Conservation (phyloP, 805 yeast species). For the Starmerella davenportii region DNA sequence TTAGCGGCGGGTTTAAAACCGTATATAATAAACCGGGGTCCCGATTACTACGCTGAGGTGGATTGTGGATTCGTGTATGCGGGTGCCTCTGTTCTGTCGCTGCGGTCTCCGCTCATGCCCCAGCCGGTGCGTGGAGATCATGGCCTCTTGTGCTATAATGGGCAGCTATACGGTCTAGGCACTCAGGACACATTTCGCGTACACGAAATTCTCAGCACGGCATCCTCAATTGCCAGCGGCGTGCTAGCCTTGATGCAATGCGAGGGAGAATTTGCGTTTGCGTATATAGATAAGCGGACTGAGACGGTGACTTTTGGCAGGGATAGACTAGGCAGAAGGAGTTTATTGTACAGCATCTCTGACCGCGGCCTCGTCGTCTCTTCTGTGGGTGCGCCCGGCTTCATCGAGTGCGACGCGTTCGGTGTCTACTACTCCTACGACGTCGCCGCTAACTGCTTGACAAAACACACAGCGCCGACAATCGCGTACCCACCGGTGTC, state of each 20-base stretch:
- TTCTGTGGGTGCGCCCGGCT: slow-evolving; percentile 9
- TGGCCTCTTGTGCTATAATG: slow-evolving; percentile 60
- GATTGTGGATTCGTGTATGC: slow-evolving; percentile 1
- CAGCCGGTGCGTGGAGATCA: slow-evolving; percentile 40
- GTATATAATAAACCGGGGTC: slow-evolving; percentile 18
- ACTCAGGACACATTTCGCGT: slow-evolving; percentile 26
- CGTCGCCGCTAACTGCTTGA: background rate
- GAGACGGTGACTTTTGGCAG: slow-evolving; percentile 52
- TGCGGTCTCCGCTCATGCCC: slow-evolving; percentile 56
- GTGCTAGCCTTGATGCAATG: slow-evolving; percentile 18
- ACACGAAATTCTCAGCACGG: background rate
- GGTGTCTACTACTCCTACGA: slow-evolving; percentile 11
- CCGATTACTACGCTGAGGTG: slow-evolving; percentile 14
- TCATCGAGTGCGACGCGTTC: slow-evolving; percentile 14
- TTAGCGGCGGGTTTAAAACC: background rate
- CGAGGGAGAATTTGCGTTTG: slow-evolving; percentile 70
- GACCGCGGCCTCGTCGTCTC: slow-evolving; percentile 12
- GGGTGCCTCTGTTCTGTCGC: slow-evolving; percentile 46
- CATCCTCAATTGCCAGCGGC: background rate
- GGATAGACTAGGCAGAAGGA: slow-evolving; percentile 66
- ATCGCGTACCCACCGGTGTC: background rate
- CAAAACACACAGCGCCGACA: background rate
- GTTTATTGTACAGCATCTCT: slow-evolving; percentile 34
- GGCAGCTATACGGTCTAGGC: slow-evolving; percentile 69
- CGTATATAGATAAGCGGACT: slow-evolving; percentile 26